Conservation (phyloP, 2,329 filamentous ascomycete species). For the Tetracladium maxilliforme region DNA sequence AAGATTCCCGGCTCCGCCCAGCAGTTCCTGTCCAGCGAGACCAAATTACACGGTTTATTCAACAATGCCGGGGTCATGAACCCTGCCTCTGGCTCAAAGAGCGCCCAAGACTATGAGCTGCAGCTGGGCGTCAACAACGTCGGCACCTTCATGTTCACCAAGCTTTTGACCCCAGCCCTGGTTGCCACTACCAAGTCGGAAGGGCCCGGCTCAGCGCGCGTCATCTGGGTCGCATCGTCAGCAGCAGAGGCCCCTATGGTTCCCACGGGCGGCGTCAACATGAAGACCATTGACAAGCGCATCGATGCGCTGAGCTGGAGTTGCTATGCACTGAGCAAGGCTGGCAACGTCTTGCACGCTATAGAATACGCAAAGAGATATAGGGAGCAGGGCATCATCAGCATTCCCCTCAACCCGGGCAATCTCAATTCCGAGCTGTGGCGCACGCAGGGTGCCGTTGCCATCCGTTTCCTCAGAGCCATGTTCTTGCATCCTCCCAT, state of each 20-base stretch:
- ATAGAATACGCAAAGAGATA: slow-evolving; percentile 10
- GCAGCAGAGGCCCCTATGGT: slow-evolving; percentile 11
- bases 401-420: slow-evolving; percentile 12
- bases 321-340: slow-evolving; percentile 12
- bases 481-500: slow-evolving; percentile 8
- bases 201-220: slow-evolving; percentile 12
- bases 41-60: slow-evolving; percentile 21
- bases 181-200: slow-evolving; percentile 11
- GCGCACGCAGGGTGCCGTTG: slow-evolving; percentile 5
- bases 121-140: slow-evolving; percentile 20
- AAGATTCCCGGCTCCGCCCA: slow-evolving; percentile 21
- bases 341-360: slow-evolving; percentile 10
- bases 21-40: slow-evolving; percentile 18
- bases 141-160: slow-evolving; percentile 21
- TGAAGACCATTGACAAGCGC: slow-evolving; percentile 10
- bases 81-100: slow-evolving; percentile 15
- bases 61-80: slow-evolving; percentile 24
- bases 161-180: slow-evolving; percentile 18
- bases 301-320: slow-evolving; percentile 5
- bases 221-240: slow-evolving; percentile 17
- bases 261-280: slow-evolving; percentile 4
- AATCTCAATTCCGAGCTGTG: slow-evolving; percentile 11
- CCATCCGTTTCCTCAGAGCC: slow-evolving; percentile 4
- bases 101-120: slow-evolving; percentile 18
- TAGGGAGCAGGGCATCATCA: slow-evolving; percentile 10